Conservation (phyloP, 2,329 filamentous ascomycete genomes). For the Emmonsiellopsis sp. region DNA sequence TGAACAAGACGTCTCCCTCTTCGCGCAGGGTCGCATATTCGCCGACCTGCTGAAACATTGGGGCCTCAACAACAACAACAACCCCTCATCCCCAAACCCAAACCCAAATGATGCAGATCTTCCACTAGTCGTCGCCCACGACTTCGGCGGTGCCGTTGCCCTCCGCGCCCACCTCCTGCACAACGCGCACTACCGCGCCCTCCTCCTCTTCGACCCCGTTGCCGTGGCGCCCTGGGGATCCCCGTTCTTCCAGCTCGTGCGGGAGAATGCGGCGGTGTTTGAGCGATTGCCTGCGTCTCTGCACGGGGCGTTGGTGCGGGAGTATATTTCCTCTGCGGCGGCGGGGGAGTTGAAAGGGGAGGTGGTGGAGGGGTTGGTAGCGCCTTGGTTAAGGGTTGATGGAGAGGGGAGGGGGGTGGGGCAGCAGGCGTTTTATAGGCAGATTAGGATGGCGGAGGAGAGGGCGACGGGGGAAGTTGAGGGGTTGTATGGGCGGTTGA, state of each 20-base stretch:
- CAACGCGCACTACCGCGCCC: constrained; percentile 25
- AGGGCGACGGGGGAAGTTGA: constrained; percentile 27
- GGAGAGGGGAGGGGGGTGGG: constrained; percentile 11
- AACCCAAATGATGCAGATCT: constrained; percentile 8
- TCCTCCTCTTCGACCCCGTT: constrained; percentile 37
- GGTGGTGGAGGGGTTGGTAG: constrained; percentile 27
- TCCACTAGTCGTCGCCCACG: constrained; percentile 37
- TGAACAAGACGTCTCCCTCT: constrained; percentile 26
- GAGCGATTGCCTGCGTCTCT: constrained; percentile 22
- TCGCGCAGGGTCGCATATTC: constrained; percentile 29
- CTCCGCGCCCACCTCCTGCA: constrained; percentile 32
- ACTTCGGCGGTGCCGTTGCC: constrained; percentile 35
- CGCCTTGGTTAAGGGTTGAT: constrained; percentile 22
- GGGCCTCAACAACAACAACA: neutral
- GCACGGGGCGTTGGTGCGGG: constrained; percentile 31
- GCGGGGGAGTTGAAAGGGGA: constrained; percentile 20
- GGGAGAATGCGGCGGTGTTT: constrained; percentile 27
- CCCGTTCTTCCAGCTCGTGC: constrained; percentile 35
- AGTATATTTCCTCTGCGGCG: constrained; percentile 33
- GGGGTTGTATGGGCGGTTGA: constrained; percentile 26
- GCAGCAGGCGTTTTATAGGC: constrained; percentile 30
- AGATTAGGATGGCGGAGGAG: constrained; percentile 30
- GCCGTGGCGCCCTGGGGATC: constrained; percentile 34
- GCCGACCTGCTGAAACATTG: constrained; percentile 31
- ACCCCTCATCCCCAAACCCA: constrained; percentile 1